A percentile compares a stretch with the other conserved stretches of the same genome.
Conservation (phyloP, 345 rosid genomes). For the Populus alba region DNA sequence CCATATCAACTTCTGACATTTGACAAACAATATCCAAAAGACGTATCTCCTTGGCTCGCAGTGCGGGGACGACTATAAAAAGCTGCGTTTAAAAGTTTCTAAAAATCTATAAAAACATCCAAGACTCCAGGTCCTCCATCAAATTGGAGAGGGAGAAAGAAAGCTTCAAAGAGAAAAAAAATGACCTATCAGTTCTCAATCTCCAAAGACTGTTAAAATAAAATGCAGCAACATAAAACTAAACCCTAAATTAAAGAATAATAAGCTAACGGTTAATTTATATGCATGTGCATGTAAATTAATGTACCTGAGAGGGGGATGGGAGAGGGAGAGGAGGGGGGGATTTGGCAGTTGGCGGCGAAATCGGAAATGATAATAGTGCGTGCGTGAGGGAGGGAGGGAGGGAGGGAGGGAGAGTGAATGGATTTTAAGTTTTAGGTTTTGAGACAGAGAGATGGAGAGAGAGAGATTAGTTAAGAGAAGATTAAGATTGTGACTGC, state of each 20-base stretch:
- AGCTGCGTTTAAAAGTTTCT: not conserved
- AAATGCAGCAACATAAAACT: not conserved
- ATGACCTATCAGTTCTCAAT: not conserved
- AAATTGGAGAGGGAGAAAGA: not conserved
- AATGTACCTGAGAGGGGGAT: conserved; percentile 14
- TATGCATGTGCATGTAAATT: not conserved
- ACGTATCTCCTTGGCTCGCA: conserved; percentile 20
- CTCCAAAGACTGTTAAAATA: not conserved
- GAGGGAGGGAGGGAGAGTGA: not conserved
- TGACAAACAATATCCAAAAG: conserved; percentile 7
- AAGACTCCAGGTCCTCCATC: not conserved
- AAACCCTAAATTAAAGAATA: not conserved
- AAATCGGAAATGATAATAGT: conserved; percentile 30
- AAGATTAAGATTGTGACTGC: not conserved
- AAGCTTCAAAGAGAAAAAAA: not conserved
- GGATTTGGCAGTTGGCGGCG: conserved; percentile 34
- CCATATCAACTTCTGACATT: conserved; percentile 31
- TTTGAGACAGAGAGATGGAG: not conserved
- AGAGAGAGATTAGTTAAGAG: not conserved
- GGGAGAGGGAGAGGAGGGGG: not conserved
- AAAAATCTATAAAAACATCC: not conserved
- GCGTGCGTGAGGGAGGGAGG: conserved; percentile 6
- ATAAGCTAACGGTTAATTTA: not conserved
- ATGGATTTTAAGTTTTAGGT: not conserved
- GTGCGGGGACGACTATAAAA: conserved; percentile 1